Percentiles rank a stretch among this genome's conserved stretches.
These are phyloP conservation scores for Chlamydomonas eustigma DNA, from an alignment of 139 green algal genomes.

Conservation along the genomic window DNA sequence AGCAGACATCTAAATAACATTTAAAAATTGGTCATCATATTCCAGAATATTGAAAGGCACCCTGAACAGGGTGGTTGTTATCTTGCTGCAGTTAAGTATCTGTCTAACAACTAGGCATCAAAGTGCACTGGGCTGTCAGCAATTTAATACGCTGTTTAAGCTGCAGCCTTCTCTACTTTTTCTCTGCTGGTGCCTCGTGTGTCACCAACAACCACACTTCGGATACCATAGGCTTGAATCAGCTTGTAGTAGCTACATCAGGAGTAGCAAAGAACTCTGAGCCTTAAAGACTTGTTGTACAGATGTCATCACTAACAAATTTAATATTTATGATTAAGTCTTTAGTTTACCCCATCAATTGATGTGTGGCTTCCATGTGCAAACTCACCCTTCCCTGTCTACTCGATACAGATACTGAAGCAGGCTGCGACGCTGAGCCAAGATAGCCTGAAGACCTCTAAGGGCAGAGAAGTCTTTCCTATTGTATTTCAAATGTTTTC, in stretches of 20 bases:
- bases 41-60: no score
- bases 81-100: no score
- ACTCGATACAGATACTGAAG: conserved; percentile 68
- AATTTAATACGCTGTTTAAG: no score
- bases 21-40: no score
- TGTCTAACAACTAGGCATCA: no score
- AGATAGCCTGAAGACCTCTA: conserved; percentile 57
- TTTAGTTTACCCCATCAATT: not conserved
- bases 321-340: not conserved
- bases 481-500: conserved; percentile 56
- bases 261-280: no score
- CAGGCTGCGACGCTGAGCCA: conserved; percentile 56
- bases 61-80: no score
- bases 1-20: no score
- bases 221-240: conserved; percentile 57
- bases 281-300: not conserved
- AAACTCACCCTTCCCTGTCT: conserved; percentile 37
- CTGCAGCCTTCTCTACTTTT: no score
- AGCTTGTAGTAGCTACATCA: conserved; percentile 30
- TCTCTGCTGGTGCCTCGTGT: conserved; percentile 33
- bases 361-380: not conserved
- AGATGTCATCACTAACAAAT: not conserved
- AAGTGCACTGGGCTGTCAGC: no score
- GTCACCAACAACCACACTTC: conserved; percentile 32
- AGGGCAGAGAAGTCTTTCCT: conserved; percentile 60